Evolutionary conservation across 331 rosid species (phyloP).

Genomic region (Stylosanthes scabra): DNA sequence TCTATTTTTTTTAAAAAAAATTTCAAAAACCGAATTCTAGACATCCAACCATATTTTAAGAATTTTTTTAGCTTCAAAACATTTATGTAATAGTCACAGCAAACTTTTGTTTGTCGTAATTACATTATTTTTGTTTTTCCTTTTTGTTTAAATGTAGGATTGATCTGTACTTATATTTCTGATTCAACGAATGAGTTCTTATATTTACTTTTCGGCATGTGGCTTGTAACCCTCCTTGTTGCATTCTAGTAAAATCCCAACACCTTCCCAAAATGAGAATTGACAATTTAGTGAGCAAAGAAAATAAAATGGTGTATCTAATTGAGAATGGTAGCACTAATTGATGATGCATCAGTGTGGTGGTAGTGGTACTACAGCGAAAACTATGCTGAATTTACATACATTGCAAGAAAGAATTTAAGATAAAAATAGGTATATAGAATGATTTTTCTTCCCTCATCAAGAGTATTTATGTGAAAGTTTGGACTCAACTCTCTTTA

Average conservation of each 20-base stretch:
- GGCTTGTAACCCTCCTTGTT: background rate
- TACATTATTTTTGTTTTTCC: background rate
- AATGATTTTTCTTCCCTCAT: slow-evolving; percentile 3
- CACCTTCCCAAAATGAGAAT: background rate
- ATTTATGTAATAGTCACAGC: background rate
- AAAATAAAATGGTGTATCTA: slow-evolving; percentile 9
- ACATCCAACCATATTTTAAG: slow-evolving; percentile 17
- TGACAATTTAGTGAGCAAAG: background rate
- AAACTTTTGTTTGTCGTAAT: slow-evolving; percentile 7
- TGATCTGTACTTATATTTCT: background rate
- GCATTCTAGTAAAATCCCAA: background rate
- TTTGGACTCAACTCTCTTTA: slow-evolving; percentile 1
- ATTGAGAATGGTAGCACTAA: slow-evolving; percentile 17
- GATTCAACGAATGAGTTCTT: background rate
- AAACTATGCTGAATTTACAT: slow-evolving; percentile 23
- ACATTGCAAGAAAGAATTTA: slow-evolving; percentile 15
- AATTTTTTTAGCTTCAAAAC: slow-evolving; percentile 6
- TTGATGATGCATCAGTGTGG: slow-evolving; percentile 15
- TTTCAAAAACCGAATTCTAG: background rate
- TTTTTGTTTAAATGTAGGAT: slow-evolving; percentile 10
- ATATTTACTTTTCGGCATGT: slow-evolving; percentile 6
- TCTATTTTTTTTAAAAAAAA: background rate
- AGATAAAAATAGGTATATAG: slow-evolving; percentile 12
- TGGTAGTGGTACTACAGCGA: slow-evolving; percentile 4
- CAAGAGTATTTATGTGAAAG: slow-evolving; percentile 17